Evolutionary conservation across 2,329 filamentous ascomycete genomes (phyloP).

Genomic region (Alternaria sp.): DNA sequence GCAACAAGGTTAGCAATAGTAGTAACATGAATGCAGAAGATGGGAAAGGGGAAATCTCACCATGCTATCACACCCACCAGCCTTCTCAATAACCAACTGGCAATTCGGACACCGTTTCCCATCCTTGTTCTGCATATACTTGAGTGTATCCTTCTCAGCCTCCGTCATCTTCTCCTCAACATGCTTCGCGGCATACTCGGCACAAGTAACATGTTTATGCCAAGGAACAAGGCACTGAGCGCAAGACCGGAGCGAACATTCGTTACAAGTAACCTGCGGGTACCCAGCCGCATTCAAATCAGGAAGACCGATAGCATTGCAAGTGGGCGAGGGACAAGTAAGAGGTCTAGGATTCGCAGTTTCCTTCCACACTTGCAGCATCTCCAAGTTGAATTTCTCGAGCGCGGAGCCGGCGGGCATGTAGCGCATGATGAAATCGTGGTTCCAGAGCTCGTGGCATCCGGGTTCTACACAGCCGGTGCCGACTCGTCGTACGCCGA

Average conservation of each 20-base stretch:
- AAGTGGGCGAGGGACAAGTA: conserved; percentile 29
- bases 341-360: conserved; percentile 16
- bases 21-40: background rate
- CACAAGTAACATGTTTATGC: conserved; percentile 37
- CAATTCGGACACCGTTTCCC: conserved; percentile 45
- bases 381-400: conserved; percentile 39
- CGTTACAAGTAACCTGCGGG: conserved; percentile 37
- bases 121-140: conserved; percentile 36
- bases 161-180: conserved; percentile 35
- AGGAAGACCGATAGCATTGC: conserved; percentile 26
- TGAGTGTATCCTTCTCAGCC: conserved; percentile 33
- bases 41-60: background rate
- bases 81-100: conserved; percentile 43
- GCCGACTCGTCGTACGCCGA: conserved; percentile 31
- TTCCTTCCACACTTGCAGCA: conserved; percentile 35
- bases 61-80: conserved; percentile 41
- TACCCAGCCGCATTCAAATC: conserved; percentile 32
- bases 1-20: background rate
- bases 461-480: conserved; percentile 37
- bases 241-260: conserved; percentile 34
- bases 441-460: conserved; percentile 33
- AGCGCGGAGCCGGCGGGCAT: conserved; percentile 25
- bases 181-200: conserved; percentile 29
- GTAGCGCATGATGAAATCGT: conserved; percentile 30
- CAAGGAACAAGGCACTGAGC: conserved; percentile 35